Evolutionary conservation across 768 basidiomycete genomes (phyloP).

Genomic region (Boletus reticuloceps): DNA sequence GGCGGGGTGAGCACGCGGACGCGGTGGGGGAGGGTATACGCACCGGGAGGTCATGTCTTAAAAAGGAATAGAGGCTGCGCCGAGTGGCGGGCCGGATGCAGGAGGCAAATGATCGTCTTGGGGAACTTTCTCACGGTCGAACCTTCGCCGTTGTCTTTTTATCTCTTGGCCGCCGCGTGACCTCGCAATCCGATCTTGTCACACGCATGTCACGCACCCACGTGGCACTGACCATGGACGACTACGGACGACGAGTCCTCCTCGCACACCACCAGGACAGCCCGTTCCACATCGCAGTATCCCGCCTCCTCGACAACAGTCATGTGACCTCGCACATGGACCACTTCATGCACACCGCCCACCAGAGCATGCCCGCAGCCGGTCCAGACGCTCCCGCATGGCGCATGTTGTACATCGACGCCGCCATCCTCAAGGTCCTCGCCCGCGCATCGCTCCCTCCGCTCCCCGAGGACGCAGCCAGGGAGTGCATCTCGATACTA

Average conservation of each 20-base stretch:
- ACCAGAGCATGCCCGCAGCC: constrained; percentile 49
- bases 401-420: constrained; percentile 76
- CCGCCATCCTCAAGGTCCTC: constrained; percentile 57
- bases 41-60: constrained; percentile 77
- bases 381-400: constrained; percentile 38
- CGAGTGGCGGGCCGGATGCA: constrained; percentile 39
- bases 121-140: constrained; percentile 52
- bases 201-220: constrained; percentile 10
- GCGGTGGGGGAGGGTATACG: constrained; percentile 1
- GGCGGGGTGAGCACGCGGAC: not conserved
- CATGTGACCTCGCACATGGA: constrained; percentile 18
- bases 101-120: constrained; percentile 39
- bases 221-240: constrained; percentile 4
- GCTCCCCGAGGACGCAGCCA: constrained; percentile 23
- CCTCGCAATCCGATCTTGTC: constrained; percentile 33
- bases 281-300: constrained; percentile 5
- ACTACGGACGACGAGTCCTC: constrained; percentile 18
- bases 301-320: not conserved
- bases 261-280: not conserved
- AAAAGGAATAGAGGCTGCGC: constrained; percentile 55
- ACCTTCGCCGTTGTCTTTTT: constrained; percentile 54
- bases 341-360: constrained; percentile 43
- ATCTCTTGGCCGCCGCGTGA: constrained; percentile 48
- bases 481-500: constrained; percentile 54
- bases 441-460: constrained; percentile 24